phyloP scores from a whole-genome alignment of 345 rosid species.

The Raphanus raphanistrum region DNA sequence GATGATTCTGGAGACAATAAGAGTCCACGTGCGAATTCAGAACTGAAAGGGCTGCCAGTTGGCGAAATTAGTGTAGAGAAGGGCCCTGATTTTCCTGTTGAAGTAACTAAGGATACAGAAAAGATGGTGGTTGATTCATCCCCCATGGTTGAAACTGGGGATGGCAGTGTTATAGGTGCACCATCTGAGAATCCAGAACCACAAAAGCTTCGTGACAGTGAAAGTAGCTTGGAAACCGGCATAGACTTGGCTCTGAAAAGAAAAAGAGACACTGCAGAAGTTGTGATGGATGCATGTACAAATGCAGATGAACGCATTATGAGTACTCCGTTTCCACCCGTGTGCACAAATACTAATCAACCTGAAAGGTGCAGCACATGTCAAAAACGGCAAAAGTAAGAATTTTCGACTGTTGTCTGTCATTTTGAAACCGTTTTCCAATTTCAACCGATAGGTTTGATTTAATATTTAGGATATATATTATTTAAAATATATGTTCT shows the following conservation, averaged over 20 bases:
- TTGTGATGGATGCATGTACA: conserved; percentile 43
- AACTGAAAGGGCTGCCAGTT: conserved; percentile 13
- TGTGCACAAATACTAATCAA: conserved; percentile 24
- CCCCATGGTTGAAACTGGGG: conserved; percentile 3
- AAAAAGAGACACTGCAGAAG: conserved; percentile 41
- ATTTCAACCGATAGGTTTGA: conserved; percentile 14
- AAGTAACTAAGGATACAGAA: not conserved
- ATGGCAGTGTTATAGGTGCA: conserved; percentile 7
- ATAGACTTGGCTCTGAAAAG: conserved; percentile 40
- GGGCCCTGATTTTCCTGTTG: conserved; percentile 6
- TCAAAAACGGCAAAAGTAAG: conserved; percentile 59
- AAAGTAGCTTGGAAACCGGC: conserved; percentile 39
- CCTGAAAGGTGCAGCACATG: conserved; percentile 40
- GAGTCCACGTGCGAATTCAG: conserved; percentile 9
- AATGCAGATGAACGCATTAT: conserved; percentile 35
- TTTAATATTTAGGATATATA: not conserved
- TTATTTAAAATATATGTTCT: not conserved
- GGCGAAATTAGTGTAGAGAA: conserved; percentile 12
- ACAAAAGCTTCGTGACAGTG: conserved; percentile 34
- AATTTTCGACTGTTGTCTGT: not conserved
- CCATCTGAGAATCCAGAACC: conserved; percentile 28
- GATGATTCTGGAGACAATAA: conserved; percentile 37
- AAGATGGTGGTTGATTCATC: conserved; percentile 17
- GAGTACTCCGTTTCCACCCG: conserved; percentile 33
- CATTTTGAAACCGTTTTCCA: conserved; percentile 9